Conservation (phyloP, 2,329 filamentous ascomycete species). For the Penicillium psychrosexuale region DNA sequence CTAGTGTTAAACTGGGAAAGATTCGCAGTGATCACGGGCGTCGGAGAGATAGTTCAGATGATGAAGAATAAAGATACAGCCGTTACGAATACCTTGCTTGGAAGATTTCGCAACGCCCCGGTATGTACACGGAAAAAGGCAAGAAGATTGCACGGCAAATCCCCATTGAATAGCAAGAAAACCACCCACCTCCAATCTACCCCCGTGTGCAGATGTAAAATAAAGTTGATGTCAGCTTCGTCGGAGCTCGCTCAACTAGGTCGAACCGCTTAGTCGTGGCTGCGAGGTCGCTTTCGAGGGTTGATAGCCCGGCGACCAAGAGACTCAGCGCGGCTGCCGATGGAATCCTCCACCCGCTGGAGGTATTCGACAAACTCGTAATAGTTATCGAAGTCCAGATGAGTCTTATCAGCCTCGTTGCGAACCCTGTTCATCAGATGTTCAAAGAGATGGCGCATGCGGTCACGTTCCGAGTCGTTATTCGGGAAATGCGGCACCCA, state of each 20-base stretch:
- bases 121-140: constrained; percentile 1
- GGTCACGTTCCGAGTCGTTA: constrained; percentile 6
- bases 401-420: constrained; percentile 2
- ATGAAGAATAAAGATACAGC: not conserved
- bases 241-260: not conserved
- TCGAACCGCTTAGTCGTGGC: not conserved
- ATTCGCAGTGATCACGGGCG: not conserved
- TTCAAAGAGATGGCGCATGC: constrained; percentile 14
- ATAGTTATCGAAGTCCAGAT: constrained; percentile 7
- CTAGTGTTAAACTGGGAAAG: not conserved
- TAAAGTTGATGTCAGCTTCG: not conserved
- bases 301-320: constrained; percentile 1
- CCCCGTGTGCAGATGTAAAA: not conserved
- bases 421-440: constrained; percentile 1
- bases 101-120: not conserved
- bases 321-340: not conserved
- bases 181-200: not conserved
- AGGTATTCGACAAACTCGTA: constrained; percentile 11
- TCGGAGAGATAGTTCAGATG: not conserved
- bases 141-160: not conserved
- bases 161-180: not conserved
- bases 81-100: not conserved
- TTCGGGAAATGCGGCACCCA: constrained; percentile 7
- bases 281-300: constrained; percentile 4
- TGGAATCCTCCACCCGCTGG: constrained; percentile 1